These are phyloP conservation scores for Hortiboletus campestris DNA, from an alignment of 768 basidiomycete species.

Conservation along the genomic window DNA sequence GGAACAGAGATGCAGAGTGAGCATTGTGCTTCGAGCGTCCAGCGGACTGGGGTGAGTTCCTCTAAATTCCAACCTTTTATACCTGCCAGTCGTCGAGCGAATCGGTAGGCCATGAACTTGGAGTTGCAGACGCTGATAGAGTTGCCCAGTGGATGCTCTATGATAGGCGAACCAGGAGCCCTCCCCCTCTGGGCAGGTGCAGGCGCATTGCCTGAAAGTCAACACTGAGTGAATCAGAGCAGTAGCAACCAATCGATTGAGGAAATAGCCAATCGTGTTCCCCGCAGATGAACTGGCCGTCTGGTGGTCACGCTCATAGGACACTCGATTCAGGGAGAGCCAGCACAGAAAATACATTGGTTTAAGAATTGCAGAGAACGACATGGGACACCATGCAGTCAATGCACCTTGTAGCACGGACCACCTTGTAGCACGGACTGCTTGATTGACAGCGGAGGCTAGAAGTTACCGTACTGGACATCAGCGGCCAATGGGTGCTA, in stretches of 20 bases:
- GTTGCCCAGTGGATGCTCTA: neutral
- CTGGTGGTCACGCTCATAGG: neutral
- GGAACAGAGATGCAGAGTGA: neutral
- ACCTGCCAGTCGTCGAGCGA: neutral
- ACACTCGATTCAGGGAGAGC: neutral
- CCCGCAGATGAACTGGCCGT: neutral
- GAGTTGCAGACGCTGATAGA: neutral
- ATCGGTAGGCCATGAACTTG: neutral
- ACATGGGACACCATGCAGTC: neutral
- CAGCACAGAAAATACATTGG: too few relatives aligned
- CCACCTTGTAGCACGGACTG: too few relatives aligned
- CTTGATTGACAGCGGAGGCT: neutral
- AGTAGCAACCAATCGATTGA: neutral
- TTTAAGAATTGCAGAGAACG: neutral
- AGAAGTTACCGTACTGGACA: neutral
- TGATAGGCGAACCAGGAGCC: neutral
- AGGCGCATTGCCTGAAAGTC: neutral
- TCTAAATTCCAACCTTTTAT: neutral
- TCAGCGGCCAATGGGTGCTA: neutral
- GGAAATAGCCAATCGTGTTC: neutral
- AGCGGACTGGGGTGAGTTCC: neutral
- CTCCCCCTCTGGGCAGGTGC: neutral
- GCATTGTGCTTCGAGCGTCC: neutral
- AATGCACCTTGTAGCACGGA: too few relatives aligned
- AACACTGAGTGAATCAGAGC: neutral